Conservation (phyloP, 176 grass and related monocot species). For the Dendrocalamus sinicus region DNA sequence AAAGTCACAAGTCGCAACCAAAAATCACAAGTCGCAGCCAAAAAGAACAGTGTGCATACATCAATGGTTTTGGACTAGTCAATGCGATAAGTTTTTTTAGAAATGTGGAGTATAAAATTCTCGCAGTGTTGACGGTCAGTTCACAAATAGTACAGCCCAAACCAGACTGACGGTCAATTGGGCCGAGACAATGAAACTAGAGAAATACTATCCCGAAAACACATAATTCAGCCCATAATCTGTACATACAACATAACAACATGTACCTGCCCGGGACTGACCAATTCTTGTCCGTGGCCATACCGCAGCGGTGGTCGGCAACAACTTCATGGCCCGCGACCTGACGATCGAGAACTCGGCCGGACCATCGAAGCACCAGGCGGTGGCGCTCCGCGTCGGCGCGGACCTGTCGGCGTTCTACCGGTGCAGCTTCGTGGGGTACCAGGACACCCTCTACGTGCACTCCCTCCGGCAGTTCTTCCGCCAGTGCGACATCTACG, state of each 20-base stretch:
- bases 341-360: conserved; percentile 82
- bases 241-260: too few species aligned
- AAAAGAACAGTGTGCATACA: neutral
- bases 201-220: neutral
- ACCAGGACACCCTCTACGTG: conserved; percentile 89
- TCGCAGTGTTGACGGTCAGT: too few species aligned
- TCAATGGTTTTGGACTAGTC: neutral
- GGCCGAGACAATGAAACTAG: neutral
- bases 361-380: conserved; percentile 72
- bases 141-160: too few species aligned
- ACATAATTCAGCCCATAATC: too few species aligned
- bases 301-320: conserved; percentile 65
- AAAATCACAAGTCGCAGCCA: too few species aligned
- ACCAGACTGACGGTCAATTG: too few species aligned
- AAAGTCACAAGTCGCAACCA: too few species aligned
- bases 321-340: conserved; percentile 68
- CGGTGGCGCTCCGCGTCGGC: conserved; percentile 69
- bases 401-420: conserved; percentile 70
- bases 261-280: neutral
- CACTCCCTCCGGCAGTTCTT: conserved; percentile 90
- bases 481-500: conserved; percentile 84
- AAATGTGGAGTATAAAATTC: too few species aligned
- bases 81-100: neutral
- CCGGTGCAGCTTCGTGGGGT: conserved; percentile 78
- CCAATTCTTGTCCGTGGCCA: neutral